Evolutionary conservation across 257 asterid species (phyloP).

Genomic region (Solanum chilense): DNA sequence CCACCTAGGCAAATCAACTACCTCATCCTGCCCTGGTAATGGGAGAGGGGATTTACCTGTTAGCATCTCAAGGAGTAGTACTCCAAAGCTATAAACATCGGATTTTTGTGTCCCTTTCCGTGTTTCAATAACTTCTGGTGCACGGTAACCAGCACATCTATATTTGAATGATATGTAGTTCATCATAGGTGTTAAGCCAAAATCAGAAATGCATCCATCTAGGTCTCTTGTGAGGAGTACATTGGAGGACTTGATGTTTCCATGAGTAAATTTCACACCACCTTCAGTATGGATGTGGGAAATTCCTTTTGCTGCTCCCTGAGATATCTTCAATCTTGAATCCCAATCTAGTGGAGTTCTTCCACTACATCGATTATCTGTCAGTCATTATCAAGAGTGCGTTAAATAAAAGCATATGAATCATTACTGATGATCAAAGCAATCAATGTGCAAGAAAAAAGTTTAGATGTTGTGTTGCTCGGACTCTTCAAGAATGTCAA

Average conservation of each 20-base stretch:
- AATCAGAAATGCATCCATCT: slow-evolving; percentile 59
- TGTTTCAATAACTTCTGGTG: slow-evolving; percentile 81
- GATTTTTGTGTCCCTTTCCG: slow-evolving; percentile 58
- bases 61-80: slow-evolving; percentile 75
- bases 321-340: slow-evolving; percentile 58
- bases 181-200: slow-evolving; percentile 56
- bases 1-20: slow-evolving; percentile 87
- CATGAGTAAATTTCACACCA: slow-evolving; percentile 48
- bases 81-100: slow-evolving; percentile 91
- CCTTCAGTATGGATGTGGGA: slow-evolving; percentile 70
- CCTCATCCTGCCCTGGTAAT: slow-evolving; percentile 45
- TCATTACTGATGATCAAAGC: not conserved
- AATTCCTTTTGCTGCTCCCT: slow-evolving; percentile 69
- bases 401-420: not conserved
- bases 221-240: slow-evolving; percentile 46
- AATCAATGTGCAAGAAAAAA: not conserved
- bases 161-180: slow-evolving; percentile 36
- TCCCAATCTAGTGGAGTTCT: slow-evolving; percentile 62
- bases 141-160: slow-evolving; percentile 69
- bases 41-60: slow-evolving; percentile 79
- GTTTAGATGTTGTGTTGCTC: not conserved
- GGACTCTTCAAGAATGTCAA: not conserved
- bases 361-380: slow-evolving; percentile 53
- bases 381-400: not conserved
- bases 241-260: slow-evolving; percentile 83